Evolutionary conservation across 192 early-diverging fungal species (phyloP).

Genomic region (Mortierella antarctica): DNA sequence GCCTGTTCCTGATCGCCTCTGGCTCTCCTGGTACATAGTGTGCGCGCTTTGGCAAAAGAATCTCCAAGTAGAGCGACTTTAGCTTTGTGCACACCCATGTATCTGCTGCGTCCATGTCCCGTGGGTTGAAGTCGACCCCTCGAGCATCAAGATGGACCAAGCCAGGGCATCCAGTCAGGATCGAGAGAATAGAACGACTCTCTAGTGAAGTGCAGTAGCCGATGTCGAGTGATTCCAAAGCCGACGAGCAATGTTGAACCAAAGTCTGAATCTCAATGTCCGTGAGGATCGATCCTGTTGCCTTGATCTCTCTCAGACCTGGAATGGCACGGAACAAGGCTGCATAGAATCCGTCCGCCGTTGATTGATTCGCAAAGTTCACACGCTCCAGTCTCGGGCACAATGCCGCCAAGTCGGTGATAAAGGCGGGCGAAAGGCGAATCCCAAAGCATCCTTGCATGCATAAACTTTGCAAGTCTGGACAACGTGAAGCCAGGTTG

Average conservation of each 20-base stretch:
- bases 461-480: slow-evolving; percentile 15
- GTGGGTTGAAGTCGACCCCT: slow-evolving; percentile 38
- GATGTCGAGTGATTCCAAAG: slow-evolving; percentile 18
- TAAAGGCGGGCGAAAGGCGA: slow-evolving; percentile 22
- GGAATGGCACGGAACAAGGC: slow-evolving; percentile 20
- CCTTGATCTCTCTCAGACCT: slow-evolving; percentile 8
- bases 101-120: slow-evolving; percentile 33
- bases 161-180: slow-evolving; percentile 13
- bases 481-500: slow-evolving; percentile 30
- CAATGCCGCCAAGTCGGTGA: not conserved
- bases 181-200: slow-evolving; percentile 17
- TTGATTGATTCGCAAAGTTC: slow-evolving; percentile 28
- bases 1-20: slow-evolving; percentile 12
- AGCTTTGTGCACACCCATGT: slow-evolving; percentile 18
- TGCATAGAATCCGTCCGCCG: slow-evolving; percentile 17
- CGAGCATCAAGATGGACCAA: slow-evolving; percentile 17
- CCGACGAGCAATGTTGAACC: slow-evolving; percentile 4
- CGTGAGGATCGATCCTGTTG: not conserved
- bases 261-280: slow-evolving; percentile 16
- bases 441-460: slow-evolving; percentile 45
- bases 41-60: slow-evolving; percentile 21
- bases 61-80: slow-evolving; percentile 18
- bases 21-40: slow-evolving; percentile 27
- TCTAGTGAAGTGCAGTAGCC: slow-evolving; percentile 18
- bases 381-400: slow-evolving; percentile 11